These are phyloP conservation scores for Yamadazyma nakazawae DNA, from an alignment of 805 yeast species.

Conservation along the genomic window DNA sequence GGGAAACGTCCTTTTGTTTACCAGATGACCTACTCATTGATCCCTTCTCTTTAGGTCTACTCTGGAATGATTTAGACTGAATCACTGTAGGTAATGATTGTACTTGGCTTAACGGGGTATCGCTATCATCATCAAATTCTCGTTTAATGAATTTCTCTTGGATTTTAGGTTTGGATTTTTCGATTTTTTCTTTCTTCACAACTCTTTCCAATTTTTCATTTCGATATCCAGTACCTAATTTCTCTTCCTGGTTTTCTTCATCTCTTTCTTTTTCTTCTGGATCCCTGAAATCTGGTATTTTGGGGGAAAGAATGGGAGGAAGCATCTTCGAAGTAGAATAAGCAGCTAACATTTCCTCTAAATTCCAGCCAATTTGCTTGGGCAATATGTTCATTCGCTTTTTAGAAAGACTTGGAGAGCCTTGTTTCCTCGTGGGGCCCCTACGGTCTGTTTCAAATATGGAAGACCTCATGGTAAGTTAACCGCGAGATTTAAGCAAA, in stretches of 20 bases:
- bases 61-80: not conserved
- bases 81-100: not conserved
- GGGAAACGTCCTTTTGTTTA: not conserved
- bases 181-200: not conserved
- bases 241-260: not conserved
- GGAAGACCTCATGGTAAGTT: slow-evolving; percentile 27
- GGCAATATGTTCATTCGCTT: not conserved
- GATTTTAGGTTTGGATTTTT: not conserved
- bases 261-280: not conserved
- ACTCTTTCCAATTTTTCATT: not conserved
- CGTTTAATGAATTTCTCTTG: not conserved
- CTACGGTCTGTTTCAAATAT: slow-evolving; percentile 21
- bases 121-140: slow-evolving; percentile 4
- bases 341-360: slow-evolving; percentile 35
- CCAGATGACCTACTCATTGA: not conserved
- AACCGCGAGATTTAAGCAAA: not conserved
- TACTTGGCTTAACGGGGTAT: slow-evolving; percentile 3
- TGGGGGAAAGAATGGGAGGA: slow-evolving; percentile 40
- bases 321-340: slow-evolving; percentile 31
- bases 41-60: not conserved
- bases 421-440: slow-evolving; percentile 3
- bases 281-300: slow-evolving; percentile 23
- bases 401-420: slow-evolving; percentile 1
- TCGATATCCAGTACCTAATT: not conserved
- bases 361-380: slow-evolving; percentile 26